phyloP scores from a whole-genome alignment of 2,329 filamentous ascomycete species.

The Diaporthe vexans region DNA sequence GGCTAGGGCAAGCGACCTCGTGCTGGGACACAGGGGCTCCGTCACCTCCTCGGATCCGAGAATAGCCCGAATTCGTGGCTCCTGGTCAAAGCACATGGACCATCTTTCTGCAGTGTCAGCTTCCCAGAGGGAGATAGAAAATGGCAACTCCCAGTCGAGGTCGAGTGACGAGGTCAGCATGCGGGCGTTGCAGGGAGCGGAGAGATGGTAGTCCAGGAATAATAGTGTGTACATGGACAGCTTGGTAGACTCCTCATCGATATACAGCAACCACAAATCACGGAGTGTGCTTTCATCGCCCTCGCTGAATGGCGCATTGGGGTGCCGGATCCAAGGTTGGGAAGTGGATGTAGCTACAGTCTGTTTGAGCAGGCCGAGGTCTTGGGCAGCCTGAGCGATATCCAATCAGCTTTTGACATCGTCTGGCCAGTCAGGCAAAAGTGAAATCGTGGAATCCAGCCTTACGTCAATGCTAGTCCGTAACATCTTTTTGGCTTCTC shows the following conservation, averaged over 20 bases:
- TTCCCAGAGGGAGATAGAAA: conserved; percentile 49
- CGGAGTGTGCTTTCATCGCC: conserved; percentile 31
- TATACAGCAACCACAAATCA: conserved; percentile 47
- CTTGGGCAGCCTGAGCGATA: too few relatives aligned
- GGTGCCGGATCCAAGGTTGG: too few relatives aligned
- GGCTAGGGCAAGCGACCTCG: conserved; percentile 48
- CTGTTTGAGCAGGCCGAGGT: too few relatives aligned
- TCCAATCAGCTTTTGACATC: too few relatives aligned
- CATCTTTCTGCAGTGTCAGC: conserved; percentile 48
- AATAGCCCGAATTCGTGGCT: conserved; percentile 40
- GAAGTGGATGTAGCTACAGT: too few relatives aligned
- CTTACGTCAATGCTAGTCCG: too few relatives aligned
- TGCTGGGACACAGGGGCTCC: conserved; percentile 44
- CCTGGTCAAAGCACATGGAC: conserved; percentile 45
- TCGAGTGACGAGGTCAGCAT: conserved; percentile 50
- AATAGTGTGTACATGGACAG: conserved; percentile 49
- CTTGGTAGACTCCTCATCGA: conserved; percentile 50
- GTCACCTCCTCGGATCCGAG: conserved; percentile 35
- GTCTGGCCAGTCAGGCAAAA: too few relatives aligned
- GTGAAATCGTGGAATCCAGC: too few relatives aligned
- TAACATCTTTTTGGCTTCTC: too few relatives aligned
- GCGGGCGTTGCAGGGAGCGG: conserved; percentile 49
- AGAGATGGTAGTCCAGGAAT: conserved; percentile 50
- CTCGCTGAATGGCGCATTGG: neutral
- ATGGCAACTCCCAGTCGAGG: conserved; percentile 53